Conservation (phyloP, 1,284 basidiomycete species). For the Austroboletus niveus region DNA sequence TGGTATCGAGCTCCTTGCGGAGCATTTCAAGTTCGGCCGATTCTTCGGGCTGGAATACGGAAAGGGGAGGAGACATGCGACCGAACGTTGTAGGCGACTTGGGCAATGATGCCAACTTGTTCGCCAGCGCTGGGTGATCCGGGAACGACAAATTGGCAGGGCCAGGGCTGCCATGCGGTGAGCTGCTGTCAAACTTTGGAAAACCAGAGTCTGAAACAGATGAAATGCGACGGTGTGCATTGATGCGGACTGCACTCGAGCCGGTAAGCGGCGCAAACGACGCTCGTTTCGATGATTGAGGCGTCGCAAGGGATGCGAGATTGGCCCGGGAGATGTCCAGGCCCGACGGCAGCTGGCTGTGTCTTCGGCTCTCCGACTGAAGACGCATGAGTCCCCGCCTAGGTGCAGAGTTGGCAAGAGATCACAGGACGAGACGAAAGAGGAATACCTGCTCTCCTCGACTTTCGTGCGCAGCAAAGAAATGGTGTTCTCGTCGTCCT, state of each 20-base stretch:
- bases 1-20: constrained; percentile 56
- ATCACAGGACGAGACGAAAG: not conserved
- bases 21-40: constrained; percentile 52
- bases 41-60: constrained; percentile 34
- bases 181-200: constrained; percentile 30
- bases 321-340: constrained; percentile 57
- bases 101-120: constrained; percentile 20
- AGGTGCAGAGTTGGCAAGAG: constrained; percentile 4
- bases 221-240: constrained; percentile 63
- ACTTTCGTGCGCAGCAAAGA: constrained; percentile 79
- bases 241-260: constrained; percentile 42
- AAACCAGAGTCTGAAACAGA: constrained; percentile 59
- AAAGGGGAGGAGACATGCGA: constrained; percentile 41
- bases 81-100: constrained; percentile 53
- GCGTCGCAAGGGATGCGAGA: constrained; percentile 32
- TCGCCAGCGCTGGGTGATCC: constrained; percentile 19
- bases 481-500: constrained; percentile 82
- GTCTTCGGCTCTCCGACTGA: constrained; percentile 76
- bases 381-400: constrained; percentile 89
- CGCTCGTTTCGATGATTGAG: constrained; percentile 60
- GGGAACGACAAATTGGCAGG: constrained; percentile 26
- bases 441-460: constrained; percentile 79
- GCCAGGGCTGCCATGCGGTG: constrained; percentile 33
- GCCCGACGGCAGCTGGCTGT: constrained; percentile 49
- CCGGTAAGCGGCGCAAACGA: constrained; percentile 72